Evolutionary conservation across 176 grass and related monocot genomes (phyloP), one percentile per base, ranked within the genome.

Genomic region (Eragrostis nindensis): DNA sequence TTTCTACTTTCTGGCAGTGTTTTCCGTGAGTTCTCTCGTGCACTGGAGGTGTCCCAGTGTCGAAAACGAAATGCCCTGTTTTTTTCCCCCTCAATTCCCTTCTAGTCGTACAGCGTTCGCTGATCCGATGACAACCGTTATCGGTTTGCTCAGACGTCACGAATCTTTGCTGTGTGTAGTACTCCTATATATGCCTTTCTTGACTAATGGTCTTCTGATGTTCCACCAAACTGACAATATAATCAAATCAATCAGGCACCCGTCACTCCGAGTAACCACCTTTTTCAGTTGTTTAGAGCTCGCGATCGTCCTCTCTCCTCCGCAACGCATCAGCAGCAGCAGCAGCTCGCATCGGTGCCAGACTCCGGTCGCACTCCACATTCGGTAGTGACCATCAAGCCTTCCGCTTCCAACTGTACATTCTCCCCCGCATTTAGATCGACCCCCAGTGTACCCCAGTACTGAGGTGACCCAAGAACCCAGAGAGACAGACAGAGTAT

Each of bases 371-470:
- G 17, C 66, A 45, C 57, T 64, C 45, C 63, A 62, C 54, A 52
- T 80, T 54, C 46, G 68, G 77, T 54, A 68, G 62, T 67, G 76
- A 26, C 68, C 2, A 46, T 80, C 24, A 80, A 53, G 63, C 54
- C 82, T 49, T 36, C 74, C 46, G 48, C 44, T 55, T 24, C 63
- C 73, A 62, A 36, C 70, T 32, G 62, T 8, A 12, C 41, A 62
- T 78, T 43, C 76, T 27, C 19, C 7, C 16, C 32, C 1, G 49
- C 75, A 89, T 89, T 85, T 81, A 66, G 6, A 78, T 29, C 71
- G 7, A 17, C 40, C 39, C 21, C 63, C 43, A 21, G 45, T 59
- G 55, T 59, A 61, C 57, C 57, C 57, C 57, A 55, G 19, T 55
- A 55, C 53, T 18, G 19, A 55, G 19, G 53, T 11, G 55, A 54